Base-by-base conservation (phyloP, 192 early-diverging fungal genomes). In the Allomyces arbusculus region DNA sequence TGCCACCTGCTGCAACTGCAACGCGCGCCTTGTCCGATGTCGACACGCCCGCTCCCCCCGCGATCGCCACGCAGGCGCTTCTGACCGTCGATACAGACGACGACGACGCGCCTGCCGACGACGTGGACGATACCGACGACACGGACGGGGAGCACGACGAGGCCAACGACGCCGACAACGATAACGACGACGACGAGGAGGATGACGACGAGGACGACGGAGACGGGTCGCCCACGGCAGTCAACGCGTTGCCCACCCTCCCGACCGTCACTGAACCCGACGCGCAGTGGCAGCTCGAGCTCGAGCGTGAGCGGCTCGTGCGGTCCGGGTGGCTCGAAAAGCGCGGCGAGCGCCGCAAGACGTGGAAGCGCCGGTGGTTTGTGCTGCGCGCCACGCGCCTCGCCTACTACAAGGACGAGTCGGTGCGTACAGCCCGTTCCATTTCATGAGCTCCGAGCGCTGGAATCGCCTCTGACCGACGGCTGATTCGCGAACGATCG, bases 351-450 rank as follows among this genome's bases (percentile, higher is more conserved):
- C n/a, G 24, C 23, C 62, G 44, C 33, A 23, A 78, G 71, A 74
- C 71, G 0, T 83, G 81, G 81, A 80, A 81, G 66, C 74, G 68
- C 44, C 72, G 81, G 40, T 83, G 79, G 79, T 83, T 83, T 65
- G 81, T 83, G 0, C 72, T 83, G 61, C 63, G 78, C 19, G 66
- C 81, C 22, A 76, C 71, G 24, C 69, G 71, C 19, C 66, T 83
- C 7, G 72, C 76, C 1, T 83, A 83, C 62, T 83, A 83, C 72
- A 72, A 83, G 64, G 78, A 78, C 65, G 81, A 83, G 20, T 72
- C 74, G 68, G 75, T 77, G 63, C 14, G 33, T 23, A 23, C 61
- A 62, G 16, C 66, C 24, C 3, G 24, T 5, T 66, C 23, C 12
- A 23, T 22, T 8, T 45, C 10, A 16, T 63, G 62, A 28, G 11